Base-by-base conservation (phyloP, 495 filamentous ascomycete genomes). In the Podospora pseudoanserina region DNA sequence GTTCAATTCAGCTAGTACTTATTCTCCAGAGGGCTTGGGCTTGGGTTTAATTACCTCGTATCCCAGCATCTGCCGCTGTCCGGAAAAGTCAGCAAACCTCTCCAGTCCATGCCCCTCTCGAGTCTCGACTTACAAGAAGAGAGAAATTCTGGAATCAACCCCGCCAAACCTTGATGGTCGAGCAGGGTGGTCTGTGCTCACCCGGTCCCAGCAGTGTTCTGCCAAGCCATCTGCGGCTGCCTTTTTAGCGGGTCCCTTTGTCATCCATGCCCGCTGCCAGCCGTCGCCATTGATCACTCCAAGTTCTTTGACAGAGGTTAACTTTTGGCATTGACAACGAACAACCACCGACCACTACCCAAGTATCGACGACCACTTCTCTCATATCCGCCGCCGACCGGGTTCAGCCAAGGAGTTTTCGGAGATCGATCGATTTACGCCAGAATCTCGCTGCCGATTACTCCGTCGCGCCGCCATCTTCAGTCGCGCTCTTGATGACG, bases 241-340 rank as follows among this genome's bases (percentile, higher is more conserved):
- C 16, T 23, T 55, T 67, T 19, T 34, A 62, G 65, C 18, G 65
- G 65, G 58, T 32, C 18, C 65, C 60, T 68, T 60, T 60, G 56
- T 66, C 66, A 63, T 59, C 18, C 32, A 13, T 61, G n/a, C 30
- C 60, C 58, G 20, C 23, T 28, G 30, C 19, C 20, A 60, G 26
- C 30, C 58, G 26, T 60, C 18, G 32, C 32, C 32, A 32, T 62
- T 30, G 23, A 60, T 27, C 11, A 34, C 15, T 49, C 61, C 39
- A 34, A 64, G 27, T 60, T 44, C 28, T 59, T 49, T 59, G 34
- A 59, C 56, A 34, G 53, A 3, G 34, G 53, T 18, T 13, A 1
- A 11, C 26, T n/a, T 27, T 49, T 58, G 19, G 5, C 54, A 57
- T 30, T 56, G 11, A 28, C 64, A 57, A 58, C 30, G 30, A 19